Evolutionary conservation across 345 rosid species (phyloP), one percentile per base, ranked within the genome.

Genomic region (Gossypium anomalum): DNA sequence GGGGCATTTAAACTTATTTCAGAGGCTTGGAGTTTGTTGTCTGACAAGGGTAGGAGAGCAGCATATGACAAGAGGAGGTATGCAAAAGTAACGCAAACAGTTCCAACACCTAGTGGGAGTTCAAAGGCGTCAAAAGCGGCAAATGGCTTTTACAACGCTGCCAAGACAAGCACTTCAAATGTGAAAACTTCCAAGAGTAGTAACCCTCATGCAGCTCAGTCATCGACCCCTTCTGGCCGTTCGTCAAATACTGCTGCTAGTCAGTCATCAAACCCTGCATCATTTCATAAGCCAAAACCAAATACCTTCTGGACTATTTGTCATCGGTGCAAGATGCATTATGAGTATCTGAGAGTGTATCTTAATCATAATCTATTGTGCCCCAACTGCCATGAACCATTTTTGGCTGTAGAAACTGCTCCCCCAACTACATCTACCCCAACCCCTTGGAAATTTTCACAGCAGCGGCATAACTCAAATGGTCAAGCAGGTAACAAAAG

Each of bases 11-110:
- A 89, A 65, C 79, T 81, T 66, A 76, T 88, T 34, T 80, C 88
- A 0, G 87, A 88, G 82, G 89, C 91, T 29, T 91, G 97, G 97
- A 91, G 89, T 60, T 75, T 91, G 73, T 80, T 91, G 77, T 91
- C 97, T n/a, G 92, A 91, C 53, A 87, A 81, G 71, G 74, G 86
- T 16, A 85, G 70, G 83, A 87, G 89, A 79, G 51, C 73, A 45
- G 86, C 86, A 41, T 88, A 88, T 81, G 91, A 90, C 80, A 86
- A 85, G 63, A 84, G 74, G 81, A 84, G 77, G 76, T 78, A 81
- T 47, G 77, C 60, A 29, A 83, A 83, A 20, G 68, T 62, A 19
- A 78, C 76, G 74, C 86, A 80, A 51, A 87, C 85, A 77, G 80
- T 71, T 43, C 68, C 92, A 25, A 76, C 80, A 63, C 78, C 83